Percentiles rank a stretch among this genome's conserved stretches.
Conservation (phyloP, 2,329 filamentous ascomycete species). For the Sporothrix variecibatus region DNA sequence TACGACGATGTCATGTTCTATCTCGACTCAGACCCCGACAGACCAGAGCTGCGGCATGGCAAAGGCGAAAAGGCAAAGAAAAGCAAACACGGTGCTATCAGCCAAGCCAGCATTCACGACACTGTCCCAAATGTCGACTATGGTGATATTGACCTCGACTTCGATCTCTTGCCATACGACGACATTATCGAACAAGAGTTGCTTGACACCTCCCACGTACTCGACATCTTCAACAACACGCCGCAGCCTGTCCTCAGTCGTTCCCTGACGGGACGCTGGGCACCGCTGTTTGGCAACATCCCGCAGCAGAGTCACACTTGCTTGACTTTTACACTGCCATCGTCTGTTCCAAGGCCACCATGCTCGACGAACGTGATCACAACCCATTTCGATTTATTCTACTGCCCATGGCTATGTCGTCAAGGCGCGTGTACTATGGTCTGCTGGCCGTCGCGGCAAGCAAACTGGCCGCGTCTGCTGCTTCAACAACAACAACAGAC, state of each 20-base stretch:
- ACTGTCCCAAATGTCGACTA: background rate
- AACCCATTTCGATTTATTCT: conserved; percentile 21
- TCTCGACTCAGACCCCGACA: background rate
- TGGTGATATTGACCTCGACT: background rate
- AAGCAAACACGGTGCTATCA: background rate
- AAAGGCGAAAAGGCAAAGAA: background rate
- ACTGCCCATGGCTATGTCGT: conserved; percentile 17
- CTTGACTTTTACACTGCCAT: conserved; percentile 20
- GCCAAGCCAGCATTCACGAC: background rate
- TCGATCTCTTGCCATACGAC: background rate
- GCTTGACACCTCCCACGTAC: background rate
- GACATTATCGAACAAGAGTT: background rate
- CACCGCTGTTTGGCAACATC: conserved; percentile 20
- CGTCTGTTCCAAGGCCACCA: conserved; percentile 20
- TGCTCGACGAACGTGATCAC: conserved; percentile 22
- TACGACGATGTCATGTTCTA: conserved; percentile 16
- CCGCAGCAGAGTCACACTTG: conserved; percentile 6
- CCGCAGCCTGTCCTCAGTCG: background rate
- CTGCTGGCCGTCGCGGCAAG: conserved; percentile 20
- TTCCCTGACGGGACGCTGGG: background rate
- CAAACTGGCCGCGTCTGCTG: background rate
- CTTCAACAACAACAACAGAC: background rate
- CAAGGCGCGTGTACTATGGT: conserved; percentile 4
- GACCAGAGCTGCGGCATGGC: background rate
- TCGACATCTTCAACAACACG: background rate